phyloP scores from a whole-genome alignment of 2,329 filamentous ascomycete genomes.

The Trichoderma atroviride region DNA sequence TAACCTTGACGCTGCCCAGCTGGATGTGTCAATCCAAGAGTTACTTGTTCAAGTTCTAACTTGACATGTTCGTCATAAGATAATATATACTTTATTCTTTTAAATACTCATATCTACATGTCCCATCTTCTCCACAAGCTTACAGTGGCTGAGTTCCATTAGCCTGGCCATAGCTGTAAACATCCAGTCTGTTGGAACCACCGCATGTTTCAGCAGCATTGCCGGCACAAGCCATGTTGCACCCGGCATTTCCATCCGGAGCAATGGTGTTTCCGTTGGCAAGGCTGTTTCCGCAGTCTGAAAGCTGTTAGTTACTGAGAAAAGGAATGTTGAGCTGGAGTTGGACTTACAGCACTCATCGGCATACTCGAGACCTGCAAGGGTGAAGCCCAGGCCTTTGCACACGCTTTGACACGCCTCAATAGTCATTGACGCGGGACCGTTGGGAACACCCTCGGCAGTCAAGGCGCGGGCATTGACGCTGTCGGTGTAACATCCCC shows the following conservation, averaged over 20 bases:
- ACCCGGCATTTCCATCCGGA: conserved; percentile 2
- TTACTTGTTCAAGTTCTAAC: background rate
- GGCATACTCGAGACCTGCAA: conserved; percentile 7
- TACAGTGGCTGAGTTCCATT: background rate
- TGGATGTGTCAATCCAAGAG: background rate
- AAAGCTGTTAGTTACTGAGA: background rate
- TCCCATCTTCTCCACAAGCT: background rate
- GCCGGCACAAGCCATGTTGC: conserved; percentile 3
- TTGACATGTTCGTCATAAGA: background rate
- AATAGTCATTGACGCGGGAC: conserved; percentile 3
- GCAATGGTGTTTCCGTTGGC: conserved; percentile 3
- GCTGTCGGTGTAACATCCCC: conserved; percentile 12
- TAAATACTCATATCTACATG: background rate
- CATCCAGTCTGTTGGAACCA: background rate
- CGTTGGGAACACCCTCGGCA: background rate
- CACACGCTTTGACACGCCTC: conserved; percentile 13
- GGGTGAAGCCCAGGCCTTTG: background rate
- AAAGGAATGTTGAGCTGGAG: background rate
- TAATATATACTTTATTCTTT: background rate
- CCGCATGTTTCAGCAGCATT: conserved; percentile 17
- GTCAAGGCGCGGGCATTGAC: background rate
- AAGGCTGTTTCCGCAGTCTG: conserved; percentile 15
- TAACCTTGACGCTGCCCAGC: too few species aligned
- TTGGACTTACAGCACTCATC: conserved; percentile 9
- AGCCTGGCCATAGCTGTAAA: background rate